Percentiles rank a stretch among this genome's conserved stretches.
Conservation (phyloP, 805 yeast species). For the Brettanomyces naardenensis region DNA sequence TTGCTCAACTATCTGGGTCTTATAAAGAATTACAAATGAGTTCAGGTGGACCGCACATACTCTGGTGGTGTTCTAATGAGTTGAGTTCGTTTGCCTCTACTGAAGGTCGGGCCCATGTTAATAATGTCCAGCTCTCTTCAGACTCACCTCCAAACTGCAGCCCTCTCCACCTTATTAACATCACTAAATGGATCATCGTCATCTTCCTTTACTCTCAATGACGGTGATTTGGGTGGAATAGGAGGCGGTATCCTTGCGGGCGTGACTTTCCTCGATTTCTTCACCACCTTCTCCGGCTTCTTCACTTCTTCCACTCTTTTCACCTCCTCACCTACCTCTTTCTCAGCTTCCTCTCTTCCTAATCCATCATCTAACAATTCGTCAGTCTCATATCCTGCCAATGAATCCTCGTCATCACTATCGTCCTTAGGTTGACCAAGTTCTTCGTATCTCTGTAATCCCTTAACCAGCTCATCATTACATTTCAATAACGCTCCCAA, state of each 20-base stretch:
- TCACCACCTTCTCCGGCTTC: not conserved
- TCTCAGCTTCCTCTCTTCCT: constrained; percentile 1
- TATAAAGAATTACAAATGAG: too few relatives aligned
- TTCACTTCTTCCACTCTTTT: too few relatives aligned
- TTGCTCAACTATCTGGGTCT: too few relatives aligned
- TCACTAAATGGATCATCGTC: constrained; percentile 28
- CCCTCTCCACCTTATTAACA: constrained; percentile 21
- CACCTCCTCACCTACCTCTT: not conserved
- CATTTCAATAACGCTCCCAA: constrained; percentile 84
- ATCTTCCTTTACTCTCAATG: constrained; percentile 10
- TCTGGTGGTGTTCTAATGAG: too few relatives aligned
- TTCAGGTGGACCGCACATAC: too few relatives aligned
- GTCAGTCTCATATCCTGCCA: constrained; percentile 29
- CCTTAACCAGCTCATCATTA: constrained; percentile 79
- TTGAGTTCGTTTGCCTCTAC: too few relatives aligned
- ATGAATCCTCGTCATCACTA: constrained; percentile 32
- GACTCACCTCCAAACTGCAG: constrained; percentile 23
- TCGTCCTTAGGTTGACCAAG: constrained; percentile 38
- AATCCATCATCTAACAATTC: constrained; percentile 11
- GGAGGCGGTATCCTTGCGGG: constrained; percentile 22
- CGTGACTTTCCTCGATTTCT: constrained; percentile 1
- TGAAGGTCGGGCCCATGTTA: too few relatives aligned
- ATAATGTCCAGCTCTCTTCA: too few relatives aligned
- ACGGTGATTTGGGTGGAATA: constrained; percentile 18
- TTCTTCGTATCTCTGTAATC: constrained; percentile 62